Base-by-base conservation (phyloP, 1,284 basidiomycete genomes). In the Stygiomarasmius scandens region DNA sequence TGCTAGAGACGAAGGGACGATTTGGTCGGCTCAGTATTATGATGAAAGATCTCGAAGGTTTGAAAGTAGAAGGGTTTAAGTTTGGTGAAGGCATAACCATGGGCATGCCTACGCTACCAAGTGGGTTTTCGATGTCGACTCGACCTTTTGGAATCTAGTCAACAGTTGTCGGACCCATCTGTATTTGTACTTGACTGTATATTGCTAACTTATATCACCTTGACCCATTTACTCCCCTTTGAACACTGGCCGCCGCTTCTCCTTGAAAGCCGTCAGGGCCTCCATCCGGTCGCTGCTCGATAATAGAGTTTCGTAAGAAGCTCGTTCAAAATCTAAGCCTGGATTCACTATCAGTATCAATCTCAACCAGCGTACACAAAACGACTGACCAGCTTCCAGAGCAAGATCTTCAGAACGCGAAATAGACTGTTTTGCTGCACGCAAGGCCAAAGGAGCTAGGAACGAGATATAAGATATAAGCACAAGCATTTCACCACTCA, bases 401-500 rank as follows among this genome's bases (percentile, higher is more conserved):
- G 92, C 79, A 20, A 95, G 77, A 64, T 93, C 87, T 8, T 83
- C 80, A 14, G 94, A 92, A 34, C 87, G 80, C 46, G 92, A 91
- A 58, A 98, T 90, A 2, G 94, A 93, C 62, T 87, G 81, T 69
- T 98, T 98, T 5, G 95, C 95, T 0, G 94, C 94, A 25, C 88
- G 83, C 16, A 98, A 78, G 1, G 95, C 95, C 34, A 98, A 75
- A 8, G 95, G 95, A 32, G 94, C 95, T 95, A 20, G 19, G 2
- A 43, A n/a, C 20, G 22, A 45, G 62, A 2, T 44, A 60, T 49
- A 41, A 55, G 27, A 44, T 20, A 49, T 63, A 58, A 22, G 50
- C 60, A 54, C 58, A 2, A n/a, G 19, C 14, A 11, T 24, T 12
- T 22, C 22, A 23, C 47, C n/a, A 43, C n/a, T 16, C 19, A 36